Evolutionary conservation across 225 moss, liverwort and hornwort species (phyloP).

Genomic region (Asterella californica): DNA sequence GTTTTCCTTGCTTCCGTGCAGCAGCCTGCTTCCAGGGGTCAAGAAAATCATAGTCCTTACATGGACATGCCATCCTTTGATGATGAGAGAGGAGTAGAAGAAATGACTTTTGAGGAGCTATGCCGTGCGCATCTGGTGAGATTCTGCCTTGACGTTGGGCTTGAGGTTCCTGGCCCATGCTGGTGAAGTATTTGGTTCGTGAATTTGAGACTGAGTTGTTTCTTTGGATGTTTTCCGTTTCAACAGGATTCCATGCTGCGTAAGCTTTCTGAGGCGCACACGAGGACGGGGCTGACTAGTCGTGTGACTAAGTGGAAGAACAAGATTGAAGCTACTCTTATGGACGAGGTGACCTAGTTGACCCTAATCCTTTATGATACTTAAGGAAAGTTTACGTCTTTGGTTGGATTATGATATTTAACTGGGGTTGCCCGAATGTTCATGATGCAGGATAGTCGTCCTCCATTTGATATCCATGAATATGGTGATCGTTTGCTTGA

Average conservation of each 20-base stretch:
- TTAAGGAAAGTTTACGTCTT: neutral
- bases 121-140: conserved; percentile 55
- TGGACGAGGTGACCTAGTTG: conserved; percentile 33
- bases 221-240: neutral
- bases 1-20: neutral
- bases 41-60: neutral
- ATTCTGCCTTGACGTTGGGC: neutral
- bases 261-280: conserved; percentile 42
- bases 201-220: neutral
- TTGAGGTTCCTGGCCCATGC: neutral
- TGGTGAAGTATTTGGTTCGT: neutral
- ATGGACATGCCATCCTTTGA: conserved; percentile 20
- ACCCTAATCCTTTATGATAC: neutral
- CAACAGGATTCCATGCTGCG: conserved; percentile 48
- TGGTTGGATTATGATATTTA: neutral
- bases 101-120: conserved; percentile 49
- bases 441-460: conserved; percentile 43
- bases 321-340: conserved; percentile 47
- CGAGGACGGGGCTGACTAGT: conserved; percentile 45
- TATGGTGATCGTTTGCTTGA: conserved; percentile 46
- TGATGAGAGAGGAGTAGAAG: conserved; percentile 20
- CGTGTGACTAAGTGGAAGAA: conserved; percentile 55
- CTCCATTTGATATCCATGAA: conserved; percentile 53
- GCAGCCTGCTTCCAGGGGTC: conserved; percentile 10
- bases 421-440: conserved; percentile 4